phyloP scores from a whole-genome alignment of 2,329 filamentous ascomycete species.

The Berkeleyomyces rouxiae region DNA sequence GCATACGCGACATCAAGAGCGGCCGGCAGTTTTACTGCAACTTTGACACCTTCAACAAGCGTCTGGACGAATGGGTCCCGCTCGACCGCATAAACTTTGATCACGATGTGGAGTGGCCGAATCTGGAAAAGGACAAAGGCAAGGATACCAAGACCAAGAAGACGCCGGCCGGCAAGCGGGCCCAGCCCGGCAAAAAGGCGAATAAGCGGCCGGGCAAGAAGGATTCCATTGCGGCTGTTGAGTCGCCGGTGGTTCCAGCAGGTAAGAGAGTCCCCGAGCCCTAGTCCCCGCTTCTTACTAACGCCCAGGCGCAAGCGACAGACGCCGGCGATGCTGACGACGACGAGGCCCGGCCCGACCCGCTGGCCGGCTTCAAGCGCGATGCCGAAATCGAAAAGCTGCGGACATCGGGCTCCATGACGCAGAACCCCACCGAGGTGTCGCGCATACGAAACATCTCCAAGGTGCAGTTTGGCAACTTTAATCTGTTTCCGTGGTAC shows the following conservation, averaged over 20 bases:
- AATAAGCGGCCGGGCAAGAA: conserved; percentile 39
- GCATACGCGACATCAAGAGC: conserved; percentile 78
- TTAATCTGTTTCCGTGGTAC: conserved; percentile 94
- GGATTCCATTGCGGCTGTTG: conserved; percentile 36
- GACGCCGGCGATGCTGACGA: conserved; percentile 39
- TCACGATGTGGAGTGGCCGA: conserved; percentile 91
- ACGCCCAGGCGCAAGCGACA: neutral
- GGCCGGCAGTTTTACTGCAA: conserved; percentile 88
- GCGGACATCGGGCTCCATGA: conserved; percentile 91
- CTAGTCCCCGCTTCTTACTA: neutral
- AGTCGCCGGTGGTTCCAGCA: conserved; percentile 27
- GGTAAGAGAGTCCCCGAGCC: conserved; percentile 2
- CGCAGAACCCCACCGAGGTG: conserved; percentile 93
- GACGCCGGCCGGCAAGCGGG: conserved; percentile 39
- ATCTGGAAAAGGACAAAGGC: conserved; percentile 65
- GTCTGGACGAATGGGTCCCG: conserved; percentile 70
- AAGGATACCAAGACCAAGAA: conserved; percentile 67
- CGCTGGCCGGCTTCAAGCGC: conserved; percentile 43
- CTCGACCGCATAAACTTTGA: conserved; percentile 68
- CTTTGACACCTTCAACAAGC: conserved; percentile 96
- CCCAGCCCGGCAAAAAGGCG: conserved; percentile 39
- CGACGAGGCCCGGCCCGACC: conserved; percentile 16
- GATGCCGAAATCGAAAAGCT: conserved; percentile 95
- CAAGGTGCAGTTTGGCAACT: conserved; percentile 82
- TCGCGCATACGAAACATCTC: conserved; percentile 90